These are phyloP conservation scores for Brassica incana DNA, from an alignment of 345 rosid species.

Conservation along the genomic window DNA sequence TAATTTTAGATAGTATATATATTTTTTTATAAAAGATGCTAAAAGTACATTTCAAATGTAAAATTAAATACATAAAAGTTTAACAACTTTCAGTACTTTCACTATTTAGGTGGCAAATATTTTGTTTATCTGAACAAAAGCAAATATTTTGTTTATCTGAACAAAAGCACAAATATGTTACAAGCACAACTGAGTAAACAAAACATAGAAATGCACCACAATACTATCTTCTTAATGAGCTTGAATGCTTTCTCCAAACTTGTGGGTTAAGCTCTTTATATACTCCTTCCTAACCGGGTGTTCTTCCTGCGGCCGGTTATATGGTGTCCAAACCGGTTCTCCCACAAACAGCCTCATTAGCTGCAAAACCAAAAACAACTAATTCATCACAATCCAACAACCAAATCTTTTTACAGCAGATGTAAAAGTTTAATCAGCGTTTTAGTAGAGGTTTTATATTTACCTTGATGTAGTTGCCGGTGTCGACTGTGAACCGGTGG, in stretches of 20 bases:
- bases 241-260: constrained; percentile 31
- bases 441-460: neutral
- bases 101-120: neutral
- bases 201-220: neutral
- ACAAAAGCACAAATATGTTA: neutral
- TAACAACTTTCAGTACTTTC: neutral
- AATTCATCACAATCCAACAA: neutral
- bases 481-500: constrained; percentile 89
- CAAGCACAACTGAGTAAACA: neutral
- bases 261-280: constrained; percentile 44
- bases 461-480: constrained; percentile 73
- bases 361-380: constrained; percentile 39
- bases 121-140: neutral
- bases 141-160: neutral
- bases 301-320: constrained; percentile 83
- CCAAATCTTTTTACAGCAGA: neutral
- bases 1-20: too few species aligned
- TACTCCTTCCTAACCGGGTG: constrained; percentile 78
- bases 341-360: constrained; percentile 86
- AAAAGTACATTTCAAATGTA: neutral
- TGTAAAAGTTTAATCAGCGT: neutral
- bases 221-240: constrained; percentile 10
- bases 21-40: too few species aligned
- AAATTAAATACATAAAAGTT: too few species aligned
- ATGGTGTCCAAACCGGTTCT: constrained; percentile 81